A percentile compares a stretch with the other conserved stretches of the same genome.
Conservation (phyloP, 2,329 filamentous ascomycete species). For the Berkeleyomyces rouxiae region DNA sequence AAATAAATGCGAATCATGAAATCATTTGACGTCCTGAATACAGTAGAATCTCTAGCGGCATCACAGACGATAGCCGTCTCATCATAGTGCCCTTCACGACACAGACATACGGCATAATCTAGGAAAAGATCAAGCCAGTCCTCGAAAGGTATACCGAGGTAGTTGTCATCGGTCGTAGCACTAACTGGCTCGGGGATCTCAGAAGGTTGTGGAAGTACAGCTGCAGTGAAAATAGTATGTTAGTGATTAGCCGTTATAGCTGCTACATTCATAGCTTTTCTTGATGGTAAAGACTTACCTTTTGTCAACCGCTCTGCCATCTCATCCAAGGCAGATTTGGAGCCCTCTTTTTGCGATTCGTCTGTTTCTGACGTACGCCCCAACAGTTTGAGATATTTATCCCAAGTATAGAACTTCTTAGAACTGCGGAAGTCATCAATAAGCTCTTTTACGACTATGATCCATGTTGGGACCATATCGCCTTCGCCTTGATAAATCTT, state of each 20-base stretch:
- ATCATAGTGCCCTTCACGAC: slow-evolving; percentile 46
- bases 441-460: slow-evolving; percentile 40
- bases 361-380: slow-evolving; percentile 21
- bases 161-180: slow-evolving; percentile 24
- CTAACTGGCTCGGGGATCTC: background rate
- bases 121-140: slow-evolving; percentile 84
- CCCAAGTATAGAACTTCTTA: slow-evolving; percentile 49
- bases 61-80: slow-evolving; percentile 70
- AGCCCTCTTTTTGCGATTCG: slow-evolving; percentile 15
- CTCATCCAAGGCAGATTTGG: slow-evolving; percentile 31
- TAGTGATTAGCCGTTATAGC: background rate
- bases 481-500: slow-evolving; percentile 26
- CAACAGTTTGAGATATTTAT: slow-evolving; percentile 44
- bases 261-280: no score
- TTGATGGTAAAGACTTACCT: slow-evolving; percentile 24
- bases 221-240: background rate
- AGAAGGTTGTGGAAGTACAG: slow-evolving; percentile 14
- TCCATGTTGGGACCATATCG: slow-evolving; percentile 35
- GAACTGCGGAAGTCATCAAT: slow-evolving; percentile 47
- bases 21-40: slow-evolving; percentile 57
- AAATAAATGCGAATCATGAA: slow-evolving; percentile 59
- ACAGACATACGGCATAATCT: slow-evolving; percentile 66
- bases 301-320: slow-evolving; percentile 40
- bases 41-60: slow-evolving; percentile 59
- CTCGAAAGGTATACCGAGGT: slow-evolving; percentile 65